Base-by-base conservation (phyloP, 23 red algal species). In the Cyanidioschyzon merolae region DNA sequence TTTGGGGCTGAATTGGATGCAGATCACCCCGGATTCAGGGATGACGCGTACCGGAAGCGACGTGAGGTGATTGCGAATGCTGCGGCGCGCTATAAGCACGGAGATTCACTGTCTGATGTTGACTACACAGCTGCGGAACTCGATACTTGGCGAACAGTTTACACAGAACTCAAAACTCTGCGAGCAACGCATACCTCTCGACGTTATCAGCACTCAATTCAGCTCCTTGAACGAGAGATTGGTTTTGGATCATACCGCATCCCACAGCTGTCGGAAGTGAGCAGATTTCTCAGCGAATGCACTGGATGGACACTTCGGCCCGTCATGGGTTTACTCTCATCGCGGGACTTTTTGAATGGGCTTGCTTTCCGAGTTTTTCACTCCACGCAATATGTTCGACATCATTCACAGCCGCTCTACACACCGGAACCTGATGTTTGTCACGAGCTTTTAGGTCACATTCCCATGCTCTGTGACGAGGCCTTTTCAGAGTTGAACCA, bases 381-480 rank as follows among this genome's bases (percentile, higher is more conserved):
- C 68, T 75, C 68, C 3, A 75, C 81, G 18, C 81, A 45, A 34
- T 86, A 86, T 40, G 79, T 86, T 35, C 74, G 83, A 26, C 83
- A 86, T 40, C 83, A 78, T 32, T 86, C 83, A 0, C 57, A 45
- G 0, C 83, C 83, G 12, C 37, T 67, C 1, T 86, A 86, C 39
- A 86, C 83, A 15, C 83, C 83, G 15, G 83, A 86, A 68, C 83
- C 83, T n/a, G 83, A 86, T 50, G 83, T 86, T 0, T 68, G 68
- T 26, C 83, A 86, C 38, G 83, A 86, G 58, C 67, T 86, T 25
- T 57, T 86, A 37, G 83, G 83, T 0, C 83, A 86, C 54, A 76
- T 57, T 41, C 76, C 83, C 15, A 74, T 79, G 83, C 38, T 86
- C 29, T 68, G 67, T 37, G 68, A 79, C 36, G 67, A 68, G 34